A percentile compares a stretch with the other conserved stretches of the same genome.
Evolutionary conservation across 495 filamentous ascomycete genomes (phyloP).

Genomic region (Neurospora discreta): DNA sequence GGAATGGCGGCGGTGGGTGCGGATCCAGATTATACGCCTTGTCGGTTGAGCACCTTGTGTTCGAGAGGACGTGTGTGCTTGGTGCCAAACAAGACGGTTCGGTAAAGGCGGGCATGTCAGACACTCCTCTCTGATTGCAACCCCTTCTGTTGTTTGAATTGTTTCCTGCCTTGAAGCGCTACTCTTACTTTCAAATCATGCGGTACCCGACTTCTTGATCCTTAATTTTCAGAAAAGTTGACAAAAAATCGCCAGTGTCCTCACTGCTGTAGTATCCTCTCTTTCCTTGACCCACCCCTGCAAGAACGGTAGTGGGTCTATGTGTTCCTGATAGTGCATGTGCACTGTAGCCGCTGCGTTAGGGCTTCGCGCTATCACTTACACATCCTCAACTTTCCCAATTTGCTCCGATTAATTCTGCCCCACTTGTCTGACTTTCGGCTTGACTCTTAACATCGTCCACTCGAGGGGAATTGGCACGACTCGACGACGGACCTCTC

Average conservation of each 20-base stretch:
- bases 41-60: background rate
- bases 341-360: background rate
- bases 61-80: background rate
- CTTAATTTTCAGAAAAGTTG: background rate
- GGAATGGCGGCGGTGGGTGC: no score
- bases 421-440: background rate
- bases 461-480: background rate
- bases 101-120: background rate
- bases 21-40: no score
- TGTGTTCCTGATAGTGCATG: background rate
- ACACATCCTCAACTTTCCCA: background rate
- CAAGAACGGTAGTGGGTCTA: background rate
- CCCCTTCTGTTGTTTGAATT: background rate
- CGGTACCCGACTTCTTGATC: background rate
- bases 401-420: background rate
- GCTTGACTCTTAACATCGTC: background rate
- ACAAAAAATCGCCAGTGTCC: background rate
- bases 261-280: background rate
- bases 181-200: background rate
- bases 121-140: background rate
- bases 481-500: background rate
- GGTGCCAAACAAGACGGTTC: background rate
- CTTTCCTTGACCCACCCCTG: background rate
- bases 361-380: background rate
- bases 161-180: accelerated